phyloP scores from a whole-genome alignment of 345 rosid species.

The Populus deltoides region DNA sequence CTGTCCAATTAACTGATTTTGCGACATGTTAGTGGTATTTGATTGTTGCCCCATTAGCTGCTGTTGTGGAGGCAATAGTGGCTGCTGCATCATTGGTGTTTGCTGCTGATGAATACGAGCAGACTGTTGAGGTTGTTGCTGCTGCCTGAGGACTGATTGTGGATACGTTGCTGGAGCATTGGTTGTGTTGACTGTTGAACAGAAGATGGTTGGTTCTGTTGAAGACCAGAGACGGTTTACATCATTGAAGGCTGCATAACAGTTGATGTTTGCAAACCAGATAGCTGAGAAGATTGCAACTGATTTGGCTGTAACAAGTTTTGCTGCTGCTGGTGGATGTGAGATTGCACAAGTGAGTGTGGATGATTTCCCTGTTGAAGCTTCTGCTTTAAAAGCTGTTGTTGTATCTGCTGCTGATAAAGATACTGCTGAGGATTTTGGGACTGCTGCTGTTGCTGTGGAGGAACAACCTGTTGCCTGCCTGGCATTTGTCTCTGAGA shows the following conservation, averaged over 20 bases:
- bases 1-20: constrained; percentile 63
- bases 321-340: constrained; percentile 68
- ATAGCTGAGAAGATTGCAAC: no score
- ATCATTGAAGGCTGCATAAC: no score
- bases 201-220: no score
- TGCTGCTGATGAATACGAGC: constrained; percentile 74
- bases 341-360: constrained; percentile 60
- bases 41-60: constrained; percentile 66
- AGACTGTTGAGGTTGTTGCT: constrained; percentile 62
- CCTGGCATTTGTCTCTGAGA: constrained; percentile 66
- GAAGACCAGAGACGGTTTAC: no score
- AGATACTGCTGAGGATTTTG: constrained; percentile 52
- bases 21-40: constrained; percentile 57
- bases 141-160: no score
- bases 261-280: no score
- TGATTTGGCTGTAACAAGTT: no score
- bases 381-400: constrained; percentile 64
- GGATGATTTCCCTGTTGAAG: constrained; percentile 63
- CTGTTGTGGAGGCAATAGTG: constrained; percentile 48
- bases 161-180: no score
- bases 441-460: constrained; percentile 68
- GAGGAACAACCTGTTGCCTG: constrained; percentile 55
- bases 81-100: constrained; percentile 61
- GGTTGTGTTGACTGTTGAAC: no score
- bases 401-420: constrained; percentile 63